Evolutionary conservation across 352 stramenopile species (phyloP).

Genomic region (Pythium scleroteichum): DNA sequence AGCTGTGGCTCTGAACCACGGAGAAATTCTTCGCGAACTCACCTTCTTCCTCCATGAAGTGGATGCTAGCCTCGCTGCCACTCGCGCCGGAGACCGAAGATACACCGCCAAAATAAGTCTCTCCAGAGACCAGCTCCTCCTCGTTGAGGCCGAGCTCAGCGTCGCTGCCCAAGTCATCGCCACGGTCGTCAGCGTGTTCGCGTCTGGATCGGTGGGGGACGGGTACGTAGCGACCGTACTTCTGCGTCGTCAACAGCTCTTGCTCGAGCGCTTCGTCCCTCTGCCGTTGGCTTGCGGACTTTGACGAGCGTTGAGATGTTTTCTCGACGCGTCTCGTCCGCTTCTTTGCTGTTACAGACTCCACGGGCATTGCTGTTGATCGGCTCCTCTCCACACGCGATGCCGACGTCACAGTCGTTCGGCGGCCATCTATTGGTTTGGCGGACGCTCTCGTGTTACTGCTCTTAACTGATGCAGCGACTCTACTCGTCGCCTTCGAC

Average conservation of each 20-base stretch:
- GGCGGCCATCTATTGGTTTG: no score
- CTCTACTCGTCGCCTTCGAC: not conserved
- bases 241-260: conserved; percentile 25
- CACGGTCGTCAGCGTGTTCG: not conserved
- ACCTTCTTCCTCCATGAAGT: conserved; percentile 59
- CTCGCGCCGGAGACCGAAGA: conserved; percentile 69
- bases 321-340: conserved; percentile 14
- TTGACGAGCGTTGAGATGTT: not conserved
- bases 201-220: conserved; percentile 13
- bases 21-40: conserved; percentile 52
- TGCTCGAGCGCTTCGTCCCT: conserved; percentile 12
- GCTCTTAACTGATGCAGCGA: no score
- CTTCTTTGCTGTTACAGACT: conserved; percentile 13
- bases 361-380: not conserved
- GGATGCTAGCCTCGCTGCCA: conserved; percentile 49
- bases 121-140: conserved; percentile 28
- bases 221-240: conserved; percentile 30
- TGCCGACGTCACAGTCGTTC: not conserved
- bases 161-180: not conserved
- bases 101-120: conserved; percentile 69
- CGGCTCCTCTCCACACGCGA: not conserved
- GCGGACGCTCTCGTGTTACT: not conserved
- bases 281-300: not conserved
- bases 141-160: not conserved
- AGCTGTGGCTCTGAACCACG: conserved; percentile 39